Evolutionary conservation across 257 asterid genomes (phyloP).

Genomic region (Eucommia ulmoides): DNA sequence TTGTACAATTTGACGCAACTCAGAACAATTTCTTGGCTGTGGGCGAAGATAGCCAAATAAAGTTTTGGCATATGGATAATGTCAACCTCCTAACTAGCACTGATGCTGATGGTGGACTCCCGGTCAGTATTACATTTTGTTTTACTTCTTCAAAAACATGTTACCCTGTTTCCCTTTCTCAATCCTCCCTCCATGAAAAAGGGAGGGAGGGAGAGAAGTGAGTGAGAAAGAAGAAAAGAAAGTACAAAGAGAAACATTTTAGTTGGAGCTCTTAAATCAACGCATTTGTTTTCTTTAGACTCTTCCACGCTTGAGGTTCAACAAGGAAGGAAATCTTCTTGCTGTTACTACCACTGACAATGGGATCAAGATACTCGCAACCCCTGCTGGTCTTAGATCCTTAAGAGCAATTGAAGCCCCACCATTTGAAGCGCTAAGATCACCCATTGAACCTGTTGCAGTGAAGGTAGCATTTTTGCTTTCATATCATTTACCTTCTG

Average conservation of each 20-base stretch:
- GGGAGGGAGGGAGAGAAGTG: not conserved
- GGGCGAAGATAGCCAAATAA: constrained; percentile 89
- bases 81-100: constrained; percentile 41
- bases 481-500: not conserved
- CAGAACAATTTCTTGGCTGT: constrained; percentile 91
- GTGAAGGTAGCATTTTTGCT: not conserved
- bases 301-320: not conserved
- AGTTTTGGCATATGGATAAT: constrained; percentile 98
- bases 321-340: not conserved
- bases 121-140: constrained; percentile 34
- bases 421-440: not conserved
- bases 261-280: not conserved
- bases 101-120: constrained; percentile 93
- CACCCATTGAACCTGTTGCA: not conserved
- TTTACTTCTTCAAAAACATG: too few species aligned
- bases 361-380: not conserved
- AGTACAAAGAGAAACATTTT: not conserved
- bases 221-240: not conserved
- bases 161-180: too few species aligned
- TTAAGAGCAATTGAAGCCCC: not conserved
- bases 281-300: not conserved
- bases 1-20: constrained; percentile 90
- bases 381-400: not conserved
- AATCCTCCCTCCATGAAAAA: not conserved
- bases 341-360: not conserved